Conservation (phyloP, 208 protist genomes). For the Trypanosoma melophagium region DNA sequence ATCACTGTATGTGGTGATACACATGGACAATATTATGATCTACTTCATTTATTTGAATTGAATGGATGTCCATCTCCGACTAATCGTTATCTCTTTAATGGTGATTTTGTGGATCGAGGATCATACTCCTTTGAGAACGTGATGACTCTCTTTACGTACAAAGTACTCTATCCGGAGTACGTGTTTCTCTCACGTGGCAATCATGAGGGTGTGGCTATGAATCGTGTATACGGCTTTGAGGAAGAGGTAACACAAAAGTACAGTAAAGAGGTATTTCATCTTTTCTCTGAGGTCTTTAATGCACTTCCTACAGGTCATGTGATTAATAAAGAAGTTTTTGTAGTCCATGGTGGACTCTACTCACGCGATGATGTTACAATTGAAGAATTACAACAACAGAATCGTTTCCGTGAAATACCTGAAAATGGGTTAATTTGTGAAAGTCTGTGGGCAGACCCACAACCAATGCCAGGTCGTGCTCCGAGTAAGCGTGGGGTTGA, state of each 20-base stretch:
- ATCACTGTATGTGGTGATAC: slow-evolving; percentile 99
- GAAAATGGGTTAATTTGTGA: slow-evolving; percentile 95
- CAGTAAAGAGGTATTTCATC: slow-evolving; percentile 84
- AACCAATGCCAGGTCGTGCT: slow-evolving; percentile 87
- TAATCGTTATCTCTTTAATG: slow-evolving; percentile 96
- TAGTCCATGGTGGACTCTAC: slow-evolving; percentile 97
- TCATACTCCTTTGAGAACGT: slow-evolving; percentile 97
- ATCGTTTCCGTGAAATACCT: slow-evolving; percentile 94
- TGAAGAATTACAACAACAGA: slow-evolving; percentile 94
- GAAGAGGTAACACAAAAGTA: slow-evolving; percentile 97
- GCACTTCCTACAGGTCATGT: slow-evolving; percentile 92
- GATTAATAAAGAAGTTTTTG: slow-evolving; percentile 93
- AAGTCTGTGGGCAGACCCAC: slow-evolving; percentile 96
- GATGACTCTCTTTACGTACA: slow-evolving; percentile 95
- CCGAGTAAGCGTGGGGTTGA: slow-evolving; percentile 96
- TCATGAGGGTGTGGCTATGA: slow-evolving; percentile 96
- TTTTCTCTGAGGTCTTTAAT: slow-evolving; percentile 97
- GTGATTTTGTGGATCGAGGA: slow-evolving; percentile 97
- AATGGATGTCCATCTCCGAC: slow-evolving; percentile 80
- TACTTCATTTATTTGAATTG: slow-evolving; percentile 96
- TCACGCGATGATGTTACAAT: slow-evolving; percentile 95
- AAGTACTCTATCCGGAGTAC: slow-evolving; percentile 95
- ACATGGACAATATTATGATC: slow-evolving; percentile 98
- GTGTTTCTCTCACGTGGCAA: slow-evolving; percentile 96
- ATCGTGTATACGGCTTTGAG: slow-evolving; percentile 98